These are phyloP conservation scores for Beta macrorhiza DNA, from an alignment of 179 eudicot species.

Conservation along the genomic window DNA sequence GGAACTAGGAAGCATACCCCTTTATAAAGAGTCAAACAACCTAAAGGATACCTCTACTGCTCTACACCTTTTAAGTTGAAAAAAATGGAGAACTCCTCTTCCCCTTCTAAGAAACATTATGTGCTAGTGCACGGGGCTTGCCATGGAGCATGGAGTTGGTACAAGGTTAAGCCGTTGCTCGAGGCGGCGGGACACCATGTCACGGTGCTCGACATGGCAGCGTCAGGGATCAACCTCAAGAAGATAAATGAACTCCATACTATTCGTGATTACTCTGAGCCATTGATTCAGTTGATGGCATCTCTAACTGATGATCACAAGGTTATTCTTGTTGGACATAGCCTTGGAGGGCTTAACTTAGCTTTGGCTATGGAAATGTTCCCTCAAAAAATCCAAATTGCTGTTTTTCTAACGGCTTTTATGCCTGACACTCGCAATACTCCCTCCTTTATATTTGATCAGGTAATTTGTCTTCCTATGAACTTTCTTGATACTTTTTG, in stretches of 20 bases:
- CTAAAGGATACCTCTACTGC: too few species aligned
- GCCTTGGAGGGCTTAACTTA: slow-evolving; percentile 34
- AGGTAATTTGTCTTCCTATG: slow-evolving; percentile 28
- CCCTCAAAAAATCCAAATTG: slow-evolving; percentile 31
- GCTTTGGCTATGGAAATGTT: slow-evolving; percentile 35
- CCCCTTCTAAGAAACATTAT: slow-evolving; percentile 29
- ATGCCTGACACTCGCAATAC: slow-evolving; percentile 35
- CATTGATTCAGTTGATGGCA: slow-evolving; percentile 33
- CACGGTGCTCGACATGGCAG: slow-evolving; percentile 33
- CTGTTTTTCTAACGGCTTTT: slow-evolving; percentile 32
- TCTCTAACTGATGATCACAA: slow-evolving; percentile 23
- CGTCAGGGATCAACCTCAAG: slow-evolving; percentile 40
- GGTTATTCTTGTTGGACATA: slow-evolving; percentile 41
- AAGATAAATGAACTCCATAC: slow-evolving; percentile 26
- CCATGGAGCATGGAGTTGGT: slow-evolving; percentile 50
- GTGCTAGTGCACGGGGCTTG: slow-evolving; percentile 49
- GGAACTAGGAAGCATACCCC: too few species aligned
- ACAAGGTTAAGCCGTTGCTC: slow-evolving; percentile 30
- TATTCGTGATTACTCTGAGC: slow-evolving; percentile 28
- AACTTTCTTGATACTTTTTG: too few species aligned
- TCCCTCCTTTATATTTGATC: slow-evolving; percentile 45
- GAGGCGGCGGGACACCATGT: slow-evolving; percentile 26
- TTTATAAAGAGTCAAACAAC: too few species aligned
- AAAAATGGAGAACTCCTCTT: too few species aligned
- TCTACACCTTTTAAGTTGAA: too few species aligned